Evolutionary conservation across 352 stramenopile species (phyloP).

Genomic region (Phytopythium ostracodes): DNA sequence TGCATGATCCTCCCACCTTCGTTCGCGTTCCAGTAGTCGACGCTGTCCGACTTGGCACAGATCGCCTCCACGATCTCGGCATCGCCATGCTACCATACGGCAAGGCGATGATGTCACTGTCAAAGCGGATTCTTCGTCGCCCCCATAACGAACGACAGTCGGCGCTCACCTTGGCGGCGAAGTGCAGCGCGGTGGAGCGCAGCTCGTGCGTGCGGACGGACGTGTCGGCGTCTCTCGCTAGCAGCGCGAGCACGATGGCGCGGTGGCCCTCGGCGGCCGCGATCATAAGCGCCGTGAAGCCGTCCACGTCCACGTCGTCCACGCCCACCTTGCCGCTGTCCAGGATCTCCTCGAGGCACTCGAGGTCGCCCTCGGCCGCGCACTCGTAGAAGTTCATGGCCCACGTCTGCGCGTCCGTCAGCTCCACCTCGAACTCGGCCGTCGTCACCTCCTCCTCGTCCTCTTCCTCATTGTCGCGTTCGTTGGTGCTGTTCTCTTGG

Average conservation of each 20-base stretch:
- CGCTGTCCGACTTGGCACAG: conserved; percentile 45
- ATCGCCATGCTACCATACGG: conserved; percentile 46
- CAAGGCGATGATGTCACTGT: background rate
- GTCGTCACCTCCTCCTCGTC: conserved; percentile 56
- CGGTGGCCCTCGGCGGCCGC: conserved; percentile 66
- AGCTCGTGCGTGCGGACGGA: conserved; percentile 65
- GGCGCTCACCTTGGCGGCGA: conserved; percentile 64
- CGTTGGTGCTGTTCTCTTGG: background rate
- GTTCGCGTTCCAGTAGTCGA: conserved; percentile 74
- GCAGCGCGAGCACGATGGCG: conserved; percentile 48
- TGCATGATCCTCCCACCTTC: conserved; percentile 19
- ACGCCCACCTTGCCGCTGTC: conserved; percentile 52
- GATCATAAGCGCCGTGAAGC: conserved; percentile 85
- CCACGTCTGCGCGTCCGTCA: conserved; percentile 51
- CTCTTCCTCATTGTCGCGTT: conserved; percentile 8
- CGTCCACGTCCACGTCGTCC: conserved; percentile 78
- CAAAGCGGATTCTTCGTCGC: background rate
- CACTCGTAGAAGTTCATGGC: conserved; percentile 71
- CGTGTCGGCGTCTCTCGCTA: conserved; percentile 56
- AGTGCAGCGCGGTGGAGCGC: conserved; percentile 71
- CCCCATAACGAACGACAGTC: background rate
- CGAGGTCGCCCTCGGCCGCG: conserved; percentile 62
- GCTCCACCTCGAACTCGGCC: conserved; percentile 62
- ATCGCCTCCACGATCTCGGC: conserved; percentile 62
- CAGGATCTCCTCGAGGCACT: conserved; percentile 55